These are phyloP conservation scores for Claviceps digitariae DNA, from an alignment of 2,329 filamentous ascomycete genomes.

Conservation along the genomic window DNA sequence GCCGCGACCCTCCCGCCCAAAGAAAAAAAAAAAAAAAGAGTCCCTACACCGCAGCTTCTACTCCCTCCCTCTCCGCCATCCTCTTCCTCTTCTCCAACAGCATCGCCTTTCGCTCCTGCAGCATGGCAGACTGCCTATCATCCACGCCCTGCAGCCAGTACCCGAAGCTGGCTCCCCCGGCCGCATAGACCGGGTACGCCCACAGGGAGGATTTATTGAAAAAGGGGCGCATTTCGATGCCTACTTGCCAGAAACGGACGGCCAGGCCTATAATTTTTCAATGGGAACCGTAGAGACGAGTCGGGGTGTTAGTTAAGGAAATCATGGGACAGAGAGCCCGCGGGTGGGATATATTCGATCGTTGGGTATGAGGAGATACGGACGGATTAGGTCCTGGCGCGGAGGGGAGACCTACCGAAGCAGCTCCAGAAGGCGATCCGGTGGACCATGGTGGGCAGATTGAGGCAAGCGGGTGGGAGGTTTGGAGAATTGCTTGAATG, in stretches of 20 bases:
- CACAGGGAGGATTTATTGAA: constrained; percentile 74
- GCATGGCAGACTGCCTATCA: constrained; percentile 60
- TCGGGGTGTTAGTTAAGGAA: too few relatives aligned
- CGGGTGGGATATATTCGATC: background rate
- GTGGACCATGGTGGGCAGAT: constrained; percentile 37
- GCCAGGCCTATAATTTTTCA: constrained; percentile 67
- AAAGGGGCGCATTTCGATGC: constrained; percentile 95
- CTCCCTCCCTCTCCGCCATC: constrained; percentile 30
- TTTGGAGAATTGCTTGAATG: background rate
- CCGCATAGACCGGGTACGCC: constrained; percentile 83
- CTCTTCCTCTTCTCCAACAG: constrained; percentile 83
- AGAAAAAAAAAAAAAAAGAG: too few relatives aligned
- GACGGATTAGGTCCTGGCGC: background rate
- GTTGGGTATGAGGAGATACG: background rate
- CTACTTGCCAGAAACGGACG: constrained; percentile 90
- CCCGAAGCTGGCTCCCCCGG: constrained; percentile 79
- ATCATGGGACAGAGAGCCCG: background rate
- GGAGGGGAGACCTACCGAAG: constrained; percentile 57
- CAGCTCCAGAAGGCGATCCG: constrained; percentile 71
- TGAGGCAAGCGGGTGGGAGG: background rate
- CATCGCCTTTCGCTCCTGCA: constrained; percentile 64
- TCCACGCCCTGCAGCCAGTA: constrained; percentile 95
- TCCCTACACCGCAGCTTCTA: constrained; percentile 1
- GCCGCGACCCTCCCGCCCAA: too few relatives aligned
- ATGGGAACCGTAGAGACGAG: background rate